These are phyloP conservation scores for Epichloe glyceriae DNA, from an alignment of 2,329 filamentous ascomycete genomes.

Conservation along the genomic window DNA sequence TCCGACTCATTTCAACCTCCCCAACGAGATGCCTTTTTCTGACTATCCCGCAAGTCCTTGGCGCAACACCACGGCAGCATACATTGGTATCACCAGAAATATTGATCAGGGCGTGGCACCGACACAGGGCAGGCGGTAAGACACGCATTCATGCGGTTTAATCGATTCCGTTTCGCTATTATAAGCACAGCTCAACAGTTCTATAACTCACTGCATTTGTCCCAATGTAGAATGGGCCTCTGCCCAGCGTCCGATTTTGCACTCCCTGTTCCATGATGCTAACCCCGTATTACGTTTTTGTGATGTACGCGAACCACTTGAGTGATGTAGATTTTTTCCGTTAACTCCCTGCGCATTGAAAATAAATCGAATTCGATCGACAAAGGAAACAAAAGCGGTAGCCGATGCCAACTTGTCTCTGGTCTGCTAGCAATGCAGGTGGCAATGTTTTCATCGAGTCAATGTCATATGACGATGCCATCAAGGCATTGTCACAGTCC, in stretches of 20 bases:
- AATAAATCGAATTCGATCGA: background rate
- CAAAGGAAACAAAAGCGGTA: background rate
- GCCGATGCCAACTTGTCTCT: background rate
- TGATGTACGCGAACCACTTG: background rate
- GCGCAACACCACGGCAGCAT: background rate
- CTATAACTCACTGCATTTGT: background rate
- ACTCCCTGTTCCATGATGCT: background rate
- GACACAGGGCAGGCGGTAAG: background rate
- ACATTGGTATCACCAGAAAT: background rate
- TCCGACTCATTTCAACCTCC: background rate
- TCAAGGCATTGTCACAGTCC: background rate
- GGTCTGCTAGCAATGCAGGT: background rate
- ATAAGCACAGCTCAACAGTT: background rate
- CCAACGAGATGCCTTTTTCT: background rate
- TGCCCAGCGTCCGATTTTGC: background rate
- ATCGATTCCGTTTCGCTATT: background rate
- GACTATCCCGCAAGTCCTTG: background rate
- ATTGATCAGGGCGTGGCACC: background rate
- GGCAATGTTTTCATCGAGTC: background rate
- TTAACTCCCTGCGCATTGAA: background rate
- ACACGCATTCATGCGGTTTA: background rate
- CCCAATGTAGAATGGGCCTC: background rate
- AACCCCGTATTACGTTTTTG: background rate
- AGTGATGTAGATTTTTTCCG: background rate
- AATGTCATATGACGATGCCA: background rate